Base-by-base conservation (phyloP, 164 flowering plant genomes). In the Annona cherimola region DNA sequence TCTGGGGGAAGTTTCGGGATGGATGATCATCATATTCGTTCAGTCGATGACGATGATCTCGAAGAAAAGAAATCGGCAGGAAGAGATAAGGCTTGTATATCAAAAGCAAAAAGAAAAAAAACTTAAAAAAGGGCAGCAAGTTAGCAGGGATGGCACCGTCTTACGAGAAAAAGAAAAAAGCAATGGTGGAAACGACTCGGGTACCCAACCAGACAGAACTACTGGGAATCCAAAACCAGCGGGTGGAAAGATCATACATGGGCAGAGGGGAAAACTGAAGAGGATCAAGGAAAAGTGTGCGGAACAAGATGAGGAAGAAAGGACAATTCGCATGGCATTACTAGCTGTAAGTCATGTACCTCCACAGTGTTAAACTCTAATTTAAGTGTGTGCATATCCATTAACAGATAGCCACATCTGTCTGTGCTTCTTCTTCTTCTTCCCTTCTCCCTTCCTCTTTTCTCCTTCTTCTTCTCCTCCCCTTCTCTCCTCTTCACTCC, bases 221-320 rank as follows among this genome's bases (percentile, higher is more conserved):
- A 76, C 72, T 66, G 75, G 80, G 64, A 84, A 71, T 60, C 68
- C 59, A 9, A 82, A 73, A 74, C 82, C 84, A 43, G 76, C 73
- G 75, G 78, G 79, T 77, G 92, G 86, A 63, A 92, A 92, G 82
- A 54, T 82, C 61, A 81, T 82, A 59, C 97, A 97, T 74, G 99
- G 98, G 43, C 97, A 92, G 79, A 88, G 74, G 79, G 81, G 93
- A 14, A 94, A 92, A 78, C 91, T 94, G 46, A 94, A 94, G 84
- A 94, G 90, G 82, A 91, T 94, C 71, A 94, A 92, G 81, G 97
- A 94, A 73, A 94, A 91, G 78, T 94, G 92, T 81, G 90, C 89
- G 7, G 88, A 94, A 79, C 99, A 94, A 73, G 99, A 94, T 80
- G 98, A 92, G 77, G 98, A 92, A 78, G 99, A 94, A 76, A 86